These are phyloP conservation scores for Candida morakotiae DNA, from an alignment of 805 yeast species.

Conservation along the genomic window DNA sequence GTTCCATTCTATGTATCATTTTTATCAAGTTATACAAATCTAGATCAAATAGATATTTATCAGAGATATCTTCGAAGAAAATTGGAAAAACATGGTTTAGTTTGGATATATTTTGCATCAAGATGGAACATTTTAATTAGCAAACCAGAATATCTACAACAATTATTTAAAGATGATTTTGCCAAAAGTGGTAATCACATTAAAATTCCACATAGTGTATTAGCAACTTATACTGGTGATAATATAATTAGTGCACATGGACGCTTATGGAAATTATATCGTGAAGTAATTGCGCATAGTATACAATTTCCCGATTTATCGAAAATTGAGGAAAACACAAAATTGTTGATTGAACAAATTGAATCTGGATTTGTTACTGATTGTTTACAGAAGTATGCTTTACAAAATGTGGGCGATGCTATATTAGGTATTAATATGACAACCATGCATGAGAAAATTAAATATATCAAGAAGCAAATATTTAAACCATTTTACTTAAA, in stretches of 20 bases:
- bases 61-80: conserved; percentile 38
- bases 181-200: conserved; percentile 59
- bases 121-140: conserved; percentile 57
- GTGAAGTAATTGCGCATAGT: conserved; percentile 42
- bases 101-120: conserved; percentile 55
- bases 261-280: conserved; percentile 44
- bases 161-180: conserved; percentile 47
- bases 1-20: conserved; percentile 59
- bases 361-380: conserved; percentile 10
- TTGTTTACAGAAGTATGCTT: conserved; percentile 38
- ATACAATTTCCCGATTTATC: conserved; percentile 45
- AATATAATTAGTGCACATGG: conserved; percentile 60
- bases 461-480: conserved; percentile 45
- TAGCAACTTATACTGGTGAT: conserved; percentile 56
- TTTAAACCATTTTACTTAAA: conserved; percentile 52
- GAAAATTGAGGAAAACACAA: conserved; percentile 37
- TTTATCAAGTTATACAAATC: conserved; percentile 36
- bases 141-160: conserved; percentile 42
- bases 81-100: conserved; percentile 53
- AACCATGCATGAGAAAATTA: conserved; percentile 39
- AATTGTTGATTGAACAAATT: conserved; percentile 23
- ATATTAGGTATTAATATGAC: conserved; percentile 48
- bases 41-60: conserved; percentile 49
- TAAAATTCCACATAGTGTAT: conserved; percentile 52
- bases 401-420: conserved; percentile 49